phyloP scores from a whole-genome alignment of 371 early-diverging fungal genomes.

The Hamiltosporidium magnivora region DNA sequence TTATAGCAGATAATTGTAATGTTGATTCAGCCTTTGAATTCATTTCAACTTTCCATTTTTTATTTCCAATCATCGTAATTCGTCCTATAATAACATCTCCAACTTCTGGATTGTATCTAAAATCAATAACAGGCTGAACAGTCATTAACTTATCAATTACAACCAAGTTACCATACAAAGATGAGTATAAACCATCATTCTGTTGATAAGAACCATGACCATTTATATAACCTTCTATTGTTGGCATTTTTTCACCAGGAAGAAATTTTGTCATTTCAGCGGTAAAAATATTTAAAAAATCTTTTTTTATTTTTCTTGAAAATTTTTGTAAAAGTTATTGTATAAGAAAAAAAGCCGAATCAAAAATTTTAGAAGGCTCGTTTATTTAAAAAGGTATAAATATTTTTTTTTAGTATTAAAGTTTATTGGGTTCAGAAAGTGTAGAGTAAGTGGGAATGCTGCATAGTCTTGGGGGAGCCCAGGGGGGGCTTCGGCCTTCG shows the following conservation, averaged over 20 bases:
- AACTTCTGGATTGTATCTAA: constrained; percentile 47
- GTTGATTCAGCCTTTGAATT: constrained; percentile 42
- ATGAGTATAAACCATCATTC: constrained; percentile 25
- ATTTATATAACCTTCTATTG: constrained; percentile 34
- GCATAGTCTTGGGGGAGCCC: too few species aligned
- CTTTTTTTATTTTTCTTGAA: too few species aligned
- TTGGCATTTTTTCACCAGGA: constrained; percentile 48
- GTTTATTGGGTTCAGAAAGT: too few species aligned
- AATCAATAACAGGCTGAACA: constrained; percentile 21
- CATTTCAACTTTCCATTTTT: constrained; percentile 56
- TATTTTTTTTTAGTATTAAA: too few species aligned
- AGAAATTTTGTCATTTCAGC: not conserved
- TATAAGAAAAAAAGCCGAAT: too few species aligned
- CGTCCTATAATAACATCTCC: constrained; percentile 56
- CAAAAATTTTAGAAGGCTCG: too few species aligned
- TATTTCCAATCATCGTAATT: constrained; percentile 47
- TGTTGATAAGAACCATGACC: constrained; percentile 51
- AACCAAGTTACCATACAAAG: constrained; percentile 34
- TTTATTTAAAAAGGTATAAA: too few species aligned
- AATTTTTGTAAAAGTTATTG: too few species aligned
- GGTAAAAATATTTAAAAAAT: too few species aligned
- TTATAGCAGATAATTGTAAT: constrained; percentile 49
- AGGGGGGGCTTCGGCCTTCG: too few species aligned
- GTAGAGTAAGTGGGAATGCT: too few species aligned
- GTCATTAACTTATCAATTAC: constrained; percentile 49